Evolutionary conservation across 2,329 filamentous ascomycete genomes (phyloP).

Genomic region (Calonectria crousiana): DNA sequence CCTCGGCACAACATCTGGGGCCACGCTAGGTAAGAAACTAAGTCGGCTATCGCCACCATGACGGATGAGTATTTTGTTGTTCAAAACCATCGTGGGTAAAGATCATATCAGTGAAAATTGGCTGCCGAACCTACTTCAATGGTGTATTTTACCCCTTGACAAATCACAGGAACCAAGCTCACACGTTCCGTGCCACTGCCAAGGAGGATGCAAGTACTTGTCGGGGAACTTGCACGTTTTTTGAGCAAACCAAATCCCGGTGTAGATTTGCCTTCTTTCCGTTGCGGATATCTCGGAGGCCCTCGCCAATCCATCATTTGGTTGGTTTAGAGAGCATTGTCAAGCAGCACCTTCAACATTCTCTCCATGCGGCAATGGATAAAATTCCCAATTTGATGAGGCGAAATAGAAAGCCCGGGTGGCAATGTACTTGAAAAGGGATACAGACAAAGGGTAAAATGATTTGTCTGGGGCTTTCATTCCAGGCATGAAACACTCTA

Average conservation of each 20-base stretch:
- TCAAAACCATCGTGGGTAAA: not conserved
- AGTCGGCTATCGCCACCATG: not conserved
- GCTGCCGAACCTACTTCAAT: not conserved
- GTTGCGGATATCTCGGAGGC: not conserved
- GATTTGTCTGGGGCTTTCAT: not conserved
- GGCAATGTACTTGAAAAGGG: not conserved
- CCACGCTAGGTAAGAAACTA: not conserved
- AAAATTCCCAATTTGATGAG: not conserved
- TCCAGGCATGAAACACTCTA: not conserved
- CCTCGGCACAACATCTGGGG: not conserved
- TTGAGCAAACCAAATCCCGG: not conserved
- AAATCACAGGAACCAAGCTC: not conserved
- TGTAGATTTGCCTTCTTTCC: not conserved
- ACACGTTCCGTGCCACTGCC: not conserved
- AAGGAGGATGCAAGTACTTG: not conserved
- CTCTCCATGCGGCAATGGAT: too few species aligned
- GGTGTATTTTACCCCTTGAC: not conserved
- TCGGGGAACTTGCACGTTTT: not conserved
- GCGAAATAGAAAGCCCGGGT: too few species aligned
- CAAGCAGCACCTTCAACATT: not conserved
- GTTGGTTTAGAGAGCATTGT: not conserved
- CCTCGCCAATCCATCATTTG: not conserved
- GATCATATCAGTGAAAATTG: not conserved
- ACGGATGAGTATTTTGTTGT: not conserved
- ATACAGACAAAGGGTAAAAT: not conserved